A percentile compares a stretch with the other conserved stretches of the same genome.
phyloP scores from a whole-genome alignment of 306 rosid species.

The Argentina anserina region DNA sequence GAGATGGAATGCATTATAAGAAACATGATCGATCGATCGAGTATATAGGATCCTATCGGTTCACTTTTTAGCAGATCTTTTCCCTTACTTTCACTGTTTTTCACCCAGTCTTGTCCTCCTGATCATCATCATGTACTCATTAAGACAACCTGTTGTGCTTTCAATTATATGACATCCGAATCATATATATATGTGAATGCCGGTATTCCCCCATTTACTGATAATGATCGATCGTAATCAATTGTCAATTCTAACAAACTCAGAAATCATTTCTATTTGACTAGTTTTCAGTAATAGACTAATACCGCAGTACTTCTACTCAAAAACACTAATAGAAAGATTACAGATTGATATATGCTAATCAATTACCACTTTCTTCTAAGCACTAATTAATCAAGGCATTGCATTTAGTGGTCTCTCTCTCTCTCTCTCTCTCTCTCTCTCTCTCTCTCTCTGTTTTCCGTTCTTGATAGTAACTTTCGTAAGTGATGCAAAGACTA shows the following conservation, averaged over 20 bases:
- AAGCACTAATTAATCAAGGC: not conserved
- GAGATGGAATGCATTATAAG: conserved; percentile 3
- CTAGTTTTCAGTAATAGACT: not conserved
- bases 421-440: not conserved
- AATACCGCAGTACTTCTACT: not conserved
- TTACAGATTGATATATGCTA: not conserved
- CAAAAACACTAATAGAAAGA: not conserved
- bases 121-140: not conserved
- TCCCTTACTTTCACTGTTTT: not conserved
- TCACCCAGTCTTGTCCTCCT: not conserved
- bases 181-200: not conserved
- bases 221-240: not conserved
- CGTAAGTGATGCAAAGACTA: not conserved
- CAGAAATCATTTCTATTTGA: not conserved
- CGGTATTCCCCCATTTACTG: too few relatives aligned
- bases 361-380: not conserved
- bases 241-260: not conserved
- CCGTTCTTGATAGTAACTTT: not conserved
- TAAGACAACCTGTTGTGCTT: not conserved
- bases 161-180: conserved; percentile 2
- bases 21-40: not conserved
- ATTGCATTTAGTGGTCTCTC: not conserved
- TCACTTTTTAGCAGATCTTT: not conserved
- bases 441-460: not conserved
- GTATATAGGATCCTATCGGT: not conserved